A percentile compares a stretch with the other conserved stretches of the same genome.
Conservation (phyloP, 768 basidiomycete species). For the Hygrophoropsis aurantiaca region DNA sequence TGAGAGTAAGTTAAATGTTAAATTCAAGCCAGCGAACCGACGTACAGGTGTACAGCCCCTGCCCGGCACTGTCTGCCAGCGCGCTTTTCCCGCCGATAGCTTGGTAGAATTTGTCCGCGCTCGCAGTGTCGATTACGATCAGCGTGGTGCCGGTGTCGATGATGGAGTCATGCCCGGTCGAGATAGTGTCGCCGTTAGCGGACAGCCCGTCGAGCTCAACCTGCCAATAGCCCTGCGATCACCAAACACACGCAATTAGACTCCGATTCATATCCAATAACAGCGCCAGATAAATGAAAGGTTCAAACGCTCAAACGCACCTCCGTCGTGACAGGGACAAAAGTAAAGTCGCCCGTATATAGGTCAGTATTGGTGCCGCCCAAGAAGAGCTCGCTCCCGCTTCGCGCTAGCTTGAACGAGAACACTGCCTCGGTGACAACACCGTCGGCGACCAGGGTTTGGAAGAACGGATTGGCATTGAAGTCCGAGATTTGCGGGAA, state of each 20-base stretch:
- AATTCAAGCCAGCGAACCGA: slow-evolving; percentile 17
- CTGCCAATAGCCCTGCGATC: neutral
- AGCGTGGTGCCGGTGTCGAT: slow-evolving; percentile 11
- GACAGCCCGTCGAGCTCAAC: neutral
- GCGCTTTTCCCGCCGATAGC: slow-evolving; percentile 19
- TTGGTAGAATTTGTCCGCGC: slow-evolving; percentile 17
- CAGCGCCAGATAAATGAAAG: neutral
- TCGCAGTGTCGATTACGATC: neutral
- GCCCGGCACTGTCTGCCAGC: slow-evolving; percentile 10
- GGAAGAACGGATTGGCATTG: slow-evolving; percentile 33
- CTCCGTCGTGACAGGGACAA: slow-evolving; percentile 1
- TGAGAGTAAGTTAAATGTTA: neutral
- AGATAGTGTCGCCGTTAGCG: neutral
- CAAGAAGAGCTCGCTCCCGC: slow-evolving; percentile 44
- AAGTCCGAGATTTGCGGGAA: slow-evolving; percentile 37
- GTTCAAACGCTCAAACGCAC: too few relatives aligned
- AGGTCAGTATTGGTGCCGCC: slow-evolving; percentile 44
- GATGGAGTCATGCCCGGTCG: neutral
- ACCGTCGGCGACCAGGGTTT: slow-evolving; percentile 38
- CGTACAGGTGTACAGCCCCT: slow-evolving; percentile 27
- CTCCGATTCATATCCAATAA: too few relatives aligned
- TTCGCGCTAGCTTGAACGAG: slow-evolving; percentile 42
- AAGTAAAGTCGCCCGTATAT: slow-evolving; percentile 44
- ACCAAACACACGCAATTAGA: neutral
- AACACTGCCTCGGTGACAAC: slow-evolving; percentile 35